These are phyloP conservation scores for Melocanna baccifera DNA, from an alignment of 176 grass and related monocot species.

Conservation along the genomic window DNA sequence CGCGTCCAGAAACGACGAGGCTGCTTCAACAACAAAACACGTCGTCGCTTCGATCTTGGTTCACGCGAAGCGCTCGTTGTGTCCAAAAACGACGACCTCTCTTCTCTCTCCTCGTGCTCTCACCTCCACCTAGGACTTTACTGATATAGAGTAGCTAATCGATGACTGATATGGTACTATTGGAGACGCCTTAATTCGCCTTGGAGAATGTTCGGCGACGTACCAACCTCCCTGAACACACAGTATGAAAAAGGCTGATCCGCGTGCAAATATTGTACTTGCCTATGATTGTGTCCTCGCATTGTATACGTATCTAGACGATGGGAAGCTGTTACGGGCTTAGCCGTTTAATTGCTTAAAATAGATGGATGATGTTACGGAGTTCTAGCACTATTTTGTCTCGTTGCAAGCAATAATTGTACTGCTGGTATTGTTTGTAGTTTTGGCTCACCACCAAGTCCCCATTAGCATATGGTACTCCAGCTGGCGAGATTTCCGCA, in stretches of 20 bases:
- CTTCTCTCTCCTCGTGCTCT: no score
- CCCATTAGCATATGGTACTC: neutral
- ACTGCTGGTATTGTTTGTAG: neutral
- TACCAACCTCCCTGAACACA: neutral
- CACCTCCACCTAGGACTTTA: no score
- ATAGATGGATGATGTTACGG: neutral
- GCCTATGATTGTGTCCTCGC: conserved; percentile 5
- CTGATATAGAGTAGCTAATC: no score
- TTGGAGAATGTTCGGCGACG: conserved; percentile 37
- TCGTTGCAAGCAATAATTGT: neutral
- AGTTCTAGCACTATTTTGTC: neutral
- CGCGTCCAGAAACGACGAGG: no score
- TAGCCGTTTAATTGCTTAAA: neutral
- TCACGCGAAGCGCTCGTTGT: no score
- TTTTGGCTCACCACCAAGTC: neutral
- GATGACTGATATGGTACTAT: no score
- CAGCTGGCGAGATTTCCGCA: neutral
- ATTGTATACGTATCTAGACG: neutral
- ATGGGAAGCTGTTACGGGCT: neutral
- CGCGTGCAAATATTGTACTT: neutral
- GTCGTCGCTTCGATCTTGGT: no score
- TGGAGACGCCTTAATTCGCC: no score
- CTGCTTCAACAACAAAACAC: no score
- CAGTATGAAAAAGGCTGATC: neutral
- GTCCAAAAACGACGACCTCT: no score